phyloP scores from a whole-genome alignment of 1,284 basidiomycete species.

The Ustilago sp. region DNA sequence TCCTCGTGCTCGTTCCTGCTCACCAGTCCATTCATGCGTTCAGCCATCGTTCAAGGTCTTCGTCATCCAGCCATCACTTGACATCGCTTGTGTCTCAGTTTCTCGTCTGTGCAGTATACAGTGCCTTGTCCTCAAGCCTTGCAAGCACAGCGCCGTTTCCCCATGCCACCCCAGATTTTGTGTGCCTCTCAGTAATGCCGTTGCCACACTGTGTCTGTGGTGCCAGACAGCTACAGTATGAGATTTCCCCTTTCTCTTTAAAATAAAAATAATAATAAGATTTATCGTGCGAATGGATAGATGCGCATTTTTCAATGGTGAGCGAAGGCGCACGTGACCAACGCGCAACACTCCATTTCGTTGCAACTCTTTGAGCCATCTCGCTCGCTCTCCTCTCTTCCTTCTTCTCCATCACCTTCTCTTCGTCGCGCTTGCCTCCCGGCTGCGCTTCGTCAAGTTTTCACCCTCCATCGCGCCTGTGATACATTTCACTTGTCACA shows the following conservation, averaged over 20 bases:
- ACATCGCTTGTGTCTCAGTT: background rate
- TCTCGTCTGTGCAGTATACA: background rate
- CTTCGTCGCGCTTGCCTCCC: too few species aligned
- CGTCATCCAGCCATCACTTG: conserved; percentile 3
- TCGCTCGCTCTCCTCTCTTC: too few species aligned
- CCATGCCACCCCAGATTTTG: conserved; percentile 3
- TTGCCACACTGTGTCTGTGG: background rate
- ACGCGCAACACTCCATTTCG: too few species aligned
- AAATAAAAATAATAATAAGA: background rate
- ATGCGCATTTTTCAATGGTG: too few species aligned
- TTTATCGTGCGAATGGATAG: too few species aligned
- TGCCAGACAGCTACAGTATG: conserved; percentile 1
- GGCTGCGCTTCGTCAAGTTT: too few species aligned
- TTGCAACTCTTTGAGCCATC: too few species aligned
- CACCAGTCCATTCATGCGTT: background rate
- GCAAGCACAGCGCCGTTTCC: background rate
- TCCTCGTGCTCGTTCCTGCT: conserved; percentile 6
- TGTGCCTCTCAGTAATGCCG: background rate
- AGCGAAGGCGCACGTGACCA: too few species aligned
- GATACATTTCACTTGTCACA: too few species aligned
- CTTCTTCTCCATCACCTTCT: too few species aligned
- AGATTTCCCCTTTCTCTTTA: background rate
- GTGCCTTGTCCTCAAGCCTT: background rate
- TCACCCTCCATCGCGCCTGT: too few species aligned
- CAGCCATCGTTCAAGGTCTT: conserved; percentile 6